Evolutionary conservation across 192 early-diverging fungal species (phyloP), one percentile per base, ranked within the genome.

Genomic region (Haplosporangium gracile): DNA sequence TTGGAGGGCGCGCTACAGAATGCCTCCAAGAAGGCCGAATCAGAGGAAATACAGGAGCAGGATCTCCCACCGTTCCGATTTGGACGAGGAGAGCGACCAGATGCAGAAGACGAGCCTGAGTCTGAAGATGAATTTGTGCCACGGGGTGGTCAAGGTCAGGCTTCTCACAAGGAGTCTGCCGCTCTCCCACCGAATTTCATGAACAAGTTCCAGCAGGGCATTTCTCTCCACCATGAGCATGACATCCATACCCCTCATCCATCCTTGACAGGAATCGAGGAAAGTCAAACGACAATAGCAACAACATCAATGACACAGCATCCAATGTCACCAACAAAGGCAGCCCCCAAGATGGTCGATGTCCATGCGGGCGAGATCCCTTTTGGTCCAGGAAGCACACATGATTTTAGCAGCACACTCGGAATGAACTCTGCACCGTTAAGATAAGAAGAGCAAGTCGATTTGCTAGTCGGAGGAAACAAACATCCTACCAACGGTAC

Each of bases 61-160:
- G 82, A 78, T n/a, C 45, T 77, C 29, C 82, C 82, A 24, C 82
- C 82, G 11, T 77, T 83, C 29, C 82, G 82, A 34, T 83, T 83
- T 60, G 82, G 82, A 11, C 76, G 82, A 32, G 82, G 82, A 15
- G 82, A 83, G 39, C 57, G 82, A 36, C 82, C 82, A n/a, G 82
- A 83, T 70, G 76, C 82, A 34, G 81, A 82, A 4, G 81, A 83
- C 32, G 82, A 83, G 26, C 82, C 82, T 10, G 82, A 83, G 36
- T 83, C 82, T 3, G 82, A 83, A 42, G 82, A 83, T 38, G 82
- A 83, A 47, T 70, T 78, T 70, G 60, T 78, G 13, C 77, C 76
- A 18, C 68, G 72, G 20, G 51, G 49, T 20, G 60, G 60, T 11
- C 47, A 75, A 72, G 36, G 70, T 39, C 36, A 71, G 36, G 36